Percentiles rank a stretch among this genome's conserved stretches.
These are phyloP conservation scores for Xylaria sp. DNA, from an alignment of 2,329 filamentous ascomycete species.

Conservation along the genomic window DNA sequence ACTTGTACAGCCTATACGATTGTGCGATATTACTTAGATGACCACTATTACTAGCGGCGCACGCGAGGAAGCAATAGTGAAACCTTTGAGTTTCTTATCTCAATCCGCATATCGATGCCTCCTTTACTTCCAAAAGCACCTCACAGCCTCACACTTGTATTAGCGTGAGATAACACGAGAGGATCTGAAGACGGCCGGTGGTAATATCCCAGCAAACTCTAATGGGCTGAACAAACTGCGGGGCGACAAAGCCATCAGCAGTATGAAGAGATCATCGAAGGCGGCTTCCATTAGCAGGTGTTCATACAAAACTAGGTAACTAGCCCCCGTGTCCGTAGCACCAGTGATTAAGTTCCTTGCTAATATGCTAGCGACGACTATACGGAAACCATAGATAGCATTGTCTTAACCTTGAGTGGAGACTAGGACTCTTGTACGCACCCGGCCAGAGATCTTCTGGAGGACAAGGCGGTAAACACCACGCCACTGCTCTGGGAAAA, in stretches of 20 bases:
- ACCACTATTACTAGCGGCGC: neutral
- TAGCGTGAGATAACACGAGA: neutral
- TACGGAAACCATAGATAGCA: no score
- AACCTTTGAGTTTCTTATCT: neutral
- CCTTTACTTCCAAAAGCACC: neutral
- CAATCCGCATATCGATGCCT: neutral
- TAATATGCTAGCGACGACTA: neutral
- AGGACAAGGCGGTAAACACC: no score
- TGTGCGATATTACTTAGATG: neutral
- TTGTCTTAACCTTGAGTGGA: no score
- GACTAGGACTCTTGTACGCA: no score
- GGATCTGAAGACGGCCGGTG: neutral
- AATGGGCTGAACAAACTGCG: neutral
- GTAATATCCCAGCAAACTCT: neutral
- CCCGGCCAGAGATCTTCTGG: no score
- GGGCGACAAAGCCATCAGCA: neutral
- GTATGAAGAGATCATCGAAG: neutral
- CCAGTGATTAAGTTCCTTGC: neutral
- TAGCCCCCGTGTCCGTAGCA: neutral
- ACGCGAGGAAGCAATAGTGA: neutral
- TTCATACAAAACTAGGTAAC: neutral
- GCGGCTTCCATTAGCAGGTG: neutral
- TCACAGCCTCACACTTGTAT: neutral
- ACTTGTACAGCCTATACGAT: neutral
- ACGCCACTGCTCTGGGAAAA: neutral